phyloP scores from a whole-genome alignment of 352 stramenopile species.

The Globisporangium megalacanthum region DNA sequence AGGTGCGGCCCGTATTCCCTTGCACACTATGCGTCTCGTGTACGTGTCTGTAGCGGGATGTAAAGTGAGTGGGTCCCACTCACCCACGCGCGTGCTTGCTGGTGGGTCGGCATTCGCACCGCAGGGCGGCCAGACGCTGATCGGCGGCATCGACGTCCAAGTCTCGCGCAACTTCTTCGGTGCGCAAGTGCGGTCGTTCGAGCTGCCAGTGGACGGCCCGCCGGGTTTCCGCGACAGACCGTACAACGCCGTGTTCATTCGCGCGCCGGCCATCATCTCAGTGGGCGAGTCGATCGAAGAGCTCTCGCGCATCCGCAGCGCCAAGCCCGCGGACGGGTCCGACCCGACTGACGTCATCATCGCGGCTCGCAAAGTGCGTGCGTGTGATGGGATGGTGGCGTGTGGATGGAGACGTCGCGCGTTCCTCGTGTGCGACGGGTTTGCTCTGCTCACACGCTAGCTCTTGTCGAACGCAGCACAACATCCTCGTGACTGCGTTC shows the following conservation, averaged over 20 bases:
- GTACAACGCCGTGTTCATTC: conserved; percentile 96
- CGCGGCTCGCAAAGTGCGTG: conserved; percentile 63
- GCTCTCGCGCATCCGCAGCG: conserved; percentile 83
- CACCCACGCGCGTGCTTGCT: no score
- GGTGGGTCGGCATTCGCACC: no score
- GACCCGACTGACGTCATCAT: conserved; percentile 81
- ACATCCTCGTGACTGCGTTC: conserved; percentile 94
- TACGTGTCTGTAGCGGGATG: no score
- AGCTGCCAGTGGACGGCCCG: conserved; percentile 57
- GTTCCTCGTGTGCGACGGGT: no score
- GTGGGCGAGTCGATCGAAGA: conserved; percentile 87
- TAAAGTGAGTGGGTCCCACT: no score
- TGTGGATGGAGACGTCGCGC: no score
- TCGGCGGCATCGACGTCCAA: conserved; percentile 93
- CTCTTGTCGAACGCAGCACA: conserved; percentile 40
- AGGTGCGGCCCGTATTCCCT: no score
- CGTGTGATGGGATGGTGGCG: no score
- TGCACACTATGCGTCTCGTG: no score
- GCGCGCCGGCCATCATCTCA: conserved; percentile 93
- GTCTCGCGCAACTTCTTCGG: conserved; percentile 98
- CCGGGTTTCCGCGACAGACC: conserved; percentile 49
- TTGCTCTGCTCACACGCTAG: no score
- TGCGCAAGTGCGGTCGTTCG: conserved; percentile 86
- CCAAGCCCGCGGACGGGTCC: conserved; percentile 64
- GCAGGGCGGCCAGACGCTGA: conserved; percentile 90